Conservation (phyloP, 2,329 filamentous ascomycete genomes). For the Aspergillus alliaceus region DNA sequence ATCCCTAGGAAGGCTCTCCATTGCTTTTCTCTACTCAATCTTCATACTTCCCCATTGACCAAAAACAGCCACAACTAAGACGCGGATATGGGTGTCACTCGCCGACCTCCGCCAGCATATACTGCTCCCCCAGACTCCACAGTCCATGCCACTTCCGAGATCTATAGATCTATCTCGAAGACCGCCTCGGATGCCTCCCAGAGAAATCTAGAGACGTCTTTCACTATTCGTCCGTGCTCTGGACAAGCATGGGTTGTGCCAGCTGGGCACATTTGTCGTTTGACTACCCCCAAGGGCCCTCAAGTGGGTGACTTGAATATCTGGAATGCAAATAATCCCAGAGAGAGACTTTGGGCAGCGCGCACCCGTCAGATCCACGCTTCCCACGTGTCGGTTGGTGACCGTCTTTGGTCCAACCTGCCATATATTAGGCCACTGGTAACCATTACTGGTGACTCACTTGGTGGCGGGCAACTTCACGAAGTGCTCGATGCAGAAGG, state of each 20-base stretch:
- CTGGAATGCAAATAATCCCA: constrained; percentile 74
- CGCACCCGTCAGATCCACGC: constrained; percentile 77
- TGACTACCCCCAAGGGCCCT: constrained; percentile 73
- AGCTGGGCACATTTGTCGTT: constrained; percentile 66
- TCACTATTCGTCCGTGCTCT: constrained; percentile 70
- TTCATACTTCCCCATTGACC: neutral
- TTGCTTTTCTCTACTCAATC: neutral
- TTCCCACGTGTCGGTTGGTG: constrained; percentile 69
- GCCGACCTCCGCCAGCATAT: constrained; percentile 41
- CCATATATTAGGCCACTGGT: constrained; percentile 74
- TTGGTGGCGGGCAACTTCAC: constrained; percentile 46
- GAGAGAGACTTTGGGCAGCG: constrained; percentile 79
- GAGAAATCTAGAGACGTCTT: constrained; percentile 43
- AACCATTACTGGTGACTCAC: constrained; percentile 69
- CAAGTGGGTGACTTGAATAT: constrained; percentile 85
- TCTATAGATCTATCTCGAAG: constrained; percentile 39
- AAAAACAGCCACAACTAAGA: neutral
- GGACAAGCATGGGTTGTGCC: constrained; percentile 72
- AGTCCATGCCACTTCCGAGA: constrained; percentile 34
- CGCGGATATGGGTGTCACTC: constrained; percentile 27
- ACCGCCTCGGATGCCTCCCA: constrained; percentile 30
- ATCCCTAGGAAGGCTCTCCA: neutral
- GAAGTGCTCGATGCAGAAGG: constrained; percentile 38
- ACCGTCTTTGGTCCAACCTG: constrained; percentile 75
- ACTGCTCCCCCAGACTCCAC: constrained; percentile 36